These are phyloP conservation scores for Phytophthora tentaculata DNA, from an alignment of 352 stramenopile genomes.

Conservation along the genomic window DNA sequence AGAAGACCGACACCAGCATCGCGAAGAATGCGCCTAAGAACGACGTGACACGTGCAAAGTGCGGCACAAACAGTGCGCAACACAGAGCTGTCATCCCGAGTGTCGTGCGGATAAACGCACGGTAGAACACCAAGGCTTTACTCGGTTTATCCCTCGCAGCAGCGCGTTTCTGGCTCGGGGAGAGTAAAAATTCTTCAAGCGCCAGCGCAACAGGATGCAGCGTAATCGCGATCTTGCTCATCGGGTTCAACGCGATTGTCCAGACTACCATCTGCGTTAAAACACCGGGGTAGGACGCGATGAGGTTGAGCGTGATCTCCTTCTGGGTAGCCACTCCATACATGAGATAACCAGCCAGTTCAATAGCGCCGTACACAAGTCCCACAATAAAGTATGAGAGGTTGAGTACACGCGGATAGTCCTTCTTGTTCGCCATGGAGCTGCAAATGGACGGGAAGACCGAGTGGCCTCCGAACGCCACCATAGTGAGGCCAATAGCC, in stretches of 20 bases:
- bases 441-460: constrained; percentile 92
- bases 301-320: constrained; percentile 88
- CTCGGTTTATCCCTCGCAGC: constrained; percentile 33
- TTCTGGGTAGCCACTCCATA: constrained; percentile 81
- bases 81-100: constrained; percentile 63
- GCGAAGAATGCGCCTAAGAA: constrained; percentile 89
- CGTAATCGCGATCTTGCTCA: constrained; percentile 90
- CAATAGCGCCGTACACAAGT: constrained; percentile 77
- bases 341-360: constrained; percentile 84
- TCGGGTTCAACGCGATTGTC: constrained; percentile 87
- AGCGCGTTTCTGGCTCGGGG: constrained; percentile 41
- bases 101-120: constrained; percentile 66
- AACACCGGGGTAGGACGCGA: constrained; percentile 60
- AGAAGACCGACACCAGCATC: constrained; percentile 84
- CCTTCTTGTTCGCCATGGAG: constrained; percentile 66
- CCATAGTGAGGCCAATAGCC: constrained; percentile 86
- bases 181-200: constrained; percentile 78
- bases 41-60: constrained; percentile 85
- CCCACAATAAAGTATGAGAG: constrained; percentile 78
- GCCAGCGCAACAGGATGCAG: constrained; percentile 80
- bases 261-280: constrained; percentile 77
- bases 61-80: constrained; percentile 76
- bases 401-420: constrained; percentile 77
- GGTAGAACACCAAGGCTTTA: constrained; percentile 54
- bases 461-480: constrained; percentile 88